phyloP scores from a whole-genome alignment of 2,329 filamentous ascomycete genomes.

The Colletotrichum tabaci region DNA sequence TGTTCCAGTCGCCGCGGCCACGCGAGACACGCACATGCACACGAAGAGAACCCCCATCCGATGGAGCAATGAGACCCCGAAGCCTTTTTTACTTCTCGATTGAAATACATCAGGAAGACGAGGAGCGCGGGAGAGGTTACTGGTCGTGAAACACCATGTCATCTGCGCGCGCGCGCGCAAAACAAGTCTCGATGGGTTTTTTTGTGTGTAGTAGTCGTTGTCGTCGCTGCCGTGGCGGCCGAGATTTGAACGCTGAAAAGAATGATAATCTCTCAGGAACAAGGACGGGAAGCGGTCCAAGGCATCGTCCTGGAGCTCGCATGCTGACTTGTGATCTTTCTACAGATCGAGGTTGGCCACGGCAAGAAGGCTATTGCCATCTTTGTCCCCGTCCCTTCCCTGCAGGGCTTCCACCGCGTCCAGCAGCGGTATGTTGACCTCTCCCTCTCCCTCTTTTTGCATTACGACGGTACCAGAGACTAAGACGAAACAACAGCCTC shows the following conservation, averaged over 20 bases:
- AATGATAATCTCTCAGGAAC: conserved; percentile 62
- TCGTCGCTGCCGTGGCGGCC: conserved; percentile 39
- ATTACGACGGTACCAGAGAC: neutral
- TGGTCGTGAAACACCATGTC: neutral
- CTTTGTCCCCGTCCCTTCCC: conserved; percentile 99
- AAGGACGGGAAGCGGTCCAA: conserved; percentile 83
- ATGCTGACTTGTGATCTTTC: conserved; percentile 79
- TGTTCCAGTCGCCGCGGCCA: conserved; percentile 40
- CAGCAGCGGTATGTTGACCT: conserved; percentile 91
- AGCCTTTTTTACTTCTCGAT: conserved; percentile 12
- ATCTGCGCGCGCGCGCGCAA: neutral
- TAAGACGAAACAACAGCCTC: conserved; percentile 73
- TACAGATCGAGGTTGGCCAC: conserved; percentile 99
- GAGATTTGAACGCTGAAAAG: conserved; percentile 46
- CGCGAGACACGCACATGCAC: neutral
- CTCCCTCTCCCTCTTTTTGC: neutral
- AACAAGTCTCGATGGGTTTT: neutral
- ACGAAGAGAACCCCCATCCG: neutral
- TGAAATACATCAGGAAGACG: conserved; percentile 33
- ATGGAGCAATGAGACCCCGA: neutral
- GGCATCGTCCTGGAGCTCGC: conserved; percentile 80
- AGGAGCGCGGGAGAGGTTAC: neutral
- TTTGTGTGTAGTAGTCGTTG: neutral
- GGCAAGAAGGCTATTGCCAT: conserved; percentile 99
- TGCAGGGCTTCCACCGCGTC: conserved; percentile 98